Base-by-base conservation (phyloP, 441 rosid genomes). In the Melastoma candidum region DNA sequence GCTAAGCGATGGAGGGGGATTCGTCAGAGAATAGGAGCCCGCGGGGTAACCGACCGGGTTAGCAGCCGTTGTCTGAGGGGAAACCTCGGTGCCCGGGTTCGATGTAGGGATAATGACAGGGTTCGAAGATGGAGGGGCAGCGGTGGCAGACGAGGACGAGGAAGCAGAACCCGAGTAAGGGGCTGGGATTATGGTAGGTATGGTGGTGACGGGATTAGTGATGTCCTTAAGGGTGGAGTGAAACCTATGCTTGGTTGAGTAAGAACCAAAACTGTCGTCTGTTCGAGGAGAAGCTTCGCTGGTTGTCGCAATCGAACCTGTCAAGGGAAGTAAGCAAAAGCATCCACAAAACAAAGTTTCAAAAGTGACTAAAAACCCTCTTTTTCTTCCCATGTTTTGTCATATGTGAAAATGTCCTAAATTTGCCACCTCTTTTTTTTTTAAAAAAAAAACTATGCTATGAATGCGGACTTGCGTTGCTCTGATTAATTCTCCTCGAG, bases 201-300 rank as follows among this genome's bases (percentile, higher is more conserved):
- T 76, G 0, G 96, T 84, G 11, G 96, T 77, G 66, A 83, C 67
- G 1, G 97, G 97, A 47, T 95, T 77, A 44, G 81, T 85, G 39
- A 90, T 76, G 65, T 90, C 96, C 64, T 74, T 90, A 68, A 68
- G 56, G 54, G 48, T 44, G 4, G 47, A 53, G 55, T 60, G 60
- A 12, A 62, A 43, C 36, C 36, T 29, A 29, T 29, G 36, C 36
- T 29, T 29, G 36, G 36, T 29, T 29, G 3, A 6, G 36, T 29
- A 29, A 29, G 3, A 29, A 29, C 36, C 36, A 29, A 29, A 29
- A 6, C 26, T 47, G n/a, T 39, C 39, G 9, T 47, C 14, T 54
- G 59, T 70, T 17, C 22, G 22, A 17, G 22, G 22, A 48, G 13
- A 26, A 61, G 59, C 59, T 55, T 58, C 51, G 56, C 50, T 53